Conservation (phyloP, 202 grass and related monocot species). For the Setaria italica region DNA sequence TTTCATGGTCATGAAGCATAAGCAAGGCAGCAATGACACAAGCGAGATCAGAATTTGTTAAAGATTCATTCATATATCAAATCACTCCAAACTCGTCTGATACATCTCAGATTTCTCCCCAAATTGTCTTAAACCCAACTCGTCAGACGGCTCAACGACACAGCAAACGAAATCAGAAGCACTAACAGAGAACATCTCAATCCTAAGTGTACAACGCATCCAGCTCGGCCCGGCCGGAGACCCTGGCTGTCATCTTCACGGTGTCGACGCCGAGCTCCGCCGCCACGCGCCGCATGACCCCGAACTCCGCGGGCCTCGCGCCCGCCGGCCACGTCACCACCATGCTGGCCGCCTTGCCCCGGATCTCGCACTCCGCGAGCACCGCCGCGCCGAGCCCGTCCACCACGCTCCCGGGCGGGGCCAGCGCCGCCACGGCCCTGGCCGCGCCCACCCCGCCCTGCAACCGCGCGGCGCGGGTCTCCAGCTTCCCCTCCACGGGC, state of each 20-base stretch:
- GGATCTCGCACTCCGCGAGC: slow-evolving; percentile 80
- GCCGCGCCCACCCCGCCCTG: slow-evolving; percentile 47
- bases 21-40: neutral
- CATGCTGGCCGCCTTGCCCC: slow-evolving; percentile 71
- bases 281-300: slow-evolving; percentile 55
- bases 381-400: slow-evolving; percentile 84
- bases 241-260: slow-evolving; percentile 29
- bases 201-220: slow-evolving; percentile 64
- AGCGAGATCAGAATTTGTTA: neutral
- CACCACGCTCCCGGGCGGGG: slow-evolving; percentile 81
- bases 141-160: neutral
- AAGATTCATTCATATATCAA: neutral
- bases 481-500: slow-evolving; percentile 81
- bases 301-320: slow-evolving; percentile 48
- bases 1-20: too few relatives aligned
- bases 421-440: slow-evolving; percentile 40
- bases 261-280: slow-evolving; percentile 60
- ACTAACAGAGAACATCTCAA: slow-evolving; percentile 18
- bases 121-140: neutral
- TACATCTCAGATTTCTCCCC: slow-evolving; percentile 24
- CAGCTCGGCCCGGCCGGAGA: slow-evolving; percentile 53
- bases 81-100: neutral
- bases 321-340: slow-evolving; percentile 81
- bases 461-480: slow-evolving; percentile 66
- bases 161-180: slow-evolving; percentile 4